These are phyloP conservation scores for Triadica sebifera DNA, from an alignment of 345 rosid species.

Conservation along the genomic window DNA sequence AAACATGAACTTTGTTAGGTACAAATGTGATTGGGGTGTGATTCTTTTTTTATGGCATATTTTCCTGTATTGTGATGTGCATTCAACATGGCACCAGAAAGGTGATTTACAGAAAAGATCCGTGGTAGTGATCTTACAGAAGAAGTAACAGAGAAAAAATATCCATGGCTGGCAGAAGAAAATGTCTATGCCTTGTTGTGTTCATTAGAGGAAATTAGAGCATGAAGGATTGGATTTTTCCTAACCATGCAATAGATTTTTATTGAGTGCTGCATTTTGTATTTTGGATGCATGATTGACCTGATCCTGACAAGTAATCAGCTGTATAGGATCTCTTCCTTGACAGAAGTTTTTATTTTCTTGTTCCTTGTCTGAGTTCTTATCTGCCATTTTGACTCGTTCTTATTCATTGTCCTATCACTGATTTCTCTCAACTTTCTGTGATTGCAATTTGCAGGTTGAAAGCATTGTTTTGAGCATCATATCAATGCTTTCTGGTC, in stretches of 20 bases:
- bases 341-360: neutral
- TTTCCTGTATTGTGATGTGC: neutral
- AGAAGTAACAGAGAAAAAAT: neutral
- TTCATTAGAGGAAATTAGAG: neutral
- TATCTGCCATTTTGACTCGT: neutral
- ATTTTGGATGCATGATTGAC: neutral
- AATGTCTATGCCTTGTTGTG: neutral
- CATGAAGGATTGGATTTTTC: constrained; percentile 1
- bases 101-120: constrained; percentile 2
- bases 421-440: neutral
- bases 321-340: neutral
- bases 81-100: neutral
- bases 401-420: neutral
- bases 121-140: neutral
- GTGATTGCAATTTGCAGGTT: constrained; percentile 43
- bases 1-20: neutral
- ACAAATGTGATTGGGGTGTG: neutral
- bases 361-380: neutral
- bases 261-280: neutral
- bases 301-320: neutral
- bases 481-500: constrained; percentile 85
- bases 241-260: neutral
- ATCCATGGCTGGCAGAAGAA: constrained; percentile 2
- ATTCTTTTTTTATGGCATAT: neutral
- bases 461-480: constrained; percentile 87